Evolutionary conservation across 306 rosid genomes (phyloP), one percentile per base, ranked within the genome.

Genomic region (Potentilla sterilis): DNA sequence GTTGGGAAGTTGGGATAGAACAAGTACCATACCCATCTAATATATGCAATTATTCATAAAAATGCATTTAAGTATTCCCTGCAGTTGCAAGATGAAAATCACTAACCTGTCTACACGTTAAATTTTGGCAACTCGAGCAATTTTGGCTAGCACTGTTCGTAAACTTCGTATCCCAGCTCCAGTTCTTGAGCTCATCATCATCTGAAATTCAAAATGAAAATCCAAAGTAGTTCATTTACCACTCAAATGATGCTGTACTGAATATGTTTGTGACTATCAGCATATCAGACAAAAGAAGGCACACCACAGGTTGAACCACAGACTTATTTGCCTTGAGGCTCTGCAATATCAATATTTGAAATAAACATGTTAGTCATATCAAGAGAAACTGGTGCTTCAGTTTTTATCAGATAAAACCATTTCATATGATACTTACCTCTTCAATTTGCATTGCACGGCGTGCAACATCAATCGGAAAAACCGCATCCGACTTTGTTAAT

Each of bases 121-220:
- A 66, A 82, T 57, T 78, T 87, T 92, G 81, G 78, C 96, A 71
- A 89, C 79, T 59, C 92, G 90, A 43, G 88, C 87, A 70, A 95
- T 82, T 82, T 87, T 95, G 5, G 91, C 78, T 6, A 92, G 92
- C 79, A 75, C 96, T 0, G 96, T 86, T 83, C 99, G 90, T 84
- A 92, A 86, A 84, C 97, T 81, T 76, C 96, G 86, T 79, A 95
- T 85, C 19, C 98, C 97, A 19, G 97, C 99, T 75, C 98, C 99
- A 38, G 97, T 87, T 88, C 87, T 89, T 40, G 98, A 92, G 85
- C 99, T 95, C n/a, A 81, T 88, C 99, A 90, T 89, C 92, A 92
- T 82, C 99, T 90, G 87, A 82, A 89, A 72, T 61, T 28, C 32
- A 67, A 34, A 70, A 51, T 43, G 34, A 78, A 62, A 76, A 18